Evolutionary conservation across 1,284 basidiomycete genomes (phyloP), one percentile per base, ranked within the genome.

Genomic region (Cryptococcus amylolentus): DNA sequence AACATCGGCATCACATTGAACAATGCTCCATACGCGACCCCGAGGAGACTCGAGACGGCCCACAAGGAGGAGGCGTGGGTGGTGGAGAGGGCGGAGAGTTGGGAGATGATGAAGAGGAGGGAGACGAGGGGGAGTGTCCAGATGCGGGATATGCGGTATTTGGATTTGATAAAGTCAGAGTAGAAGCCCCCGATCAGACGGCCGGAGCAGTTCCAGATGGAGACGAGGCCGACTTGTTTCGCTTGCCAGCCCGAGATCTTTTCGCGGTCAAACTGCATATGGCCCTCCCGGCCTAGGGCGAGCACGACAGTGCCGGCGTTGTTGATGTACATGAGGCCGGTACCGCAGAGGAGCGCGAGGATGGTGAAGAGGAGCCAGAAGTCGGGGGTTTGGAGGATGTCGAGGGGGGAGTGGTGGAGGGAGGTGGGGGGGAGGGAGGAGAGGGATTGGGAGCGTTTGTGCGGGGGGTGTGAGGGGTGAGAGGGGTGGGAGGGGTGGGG

Each of bases 271-370:
- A 87, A 89, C 2, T 8, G 16, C 8, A 18, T 8, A n/a, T 18
- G 16, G 7, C 83, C 83, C 58, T 86, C 81, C 13, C 87, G 84
- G 59, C 86, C 90, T 13, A 97, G 80, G 0, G 89, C 89, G 70
- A 90, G 86, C 0, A 92, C 86, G 71, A 96, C 91, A 0, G 88
- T 87, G n/a, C 92, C 92, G 23, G 91, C 91, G 65, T 97, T 97
- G 77, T 95, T 95, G 79, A 96, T 96, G 68, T 89, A 94, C 86
- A 93, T 90, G 35, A 97, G 66, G 0, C 93, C 92, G 1, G 88
- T 91, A 13, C 93, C 93, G 58, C 86, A 87, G 57, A 95, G 76
- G 46, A 91, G 78, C 0, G 85, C 84, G 50, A 90, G 81, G 49
- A 90, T 85, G 1, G 69, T 62, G 61, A 88, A 89, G 18, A 93